These are phyloP conservation scores for Polytrichum formosum DNA, from an alignment of 225 moss, liverwort and hornwort species.

Conservation along the genomic window DNA sequence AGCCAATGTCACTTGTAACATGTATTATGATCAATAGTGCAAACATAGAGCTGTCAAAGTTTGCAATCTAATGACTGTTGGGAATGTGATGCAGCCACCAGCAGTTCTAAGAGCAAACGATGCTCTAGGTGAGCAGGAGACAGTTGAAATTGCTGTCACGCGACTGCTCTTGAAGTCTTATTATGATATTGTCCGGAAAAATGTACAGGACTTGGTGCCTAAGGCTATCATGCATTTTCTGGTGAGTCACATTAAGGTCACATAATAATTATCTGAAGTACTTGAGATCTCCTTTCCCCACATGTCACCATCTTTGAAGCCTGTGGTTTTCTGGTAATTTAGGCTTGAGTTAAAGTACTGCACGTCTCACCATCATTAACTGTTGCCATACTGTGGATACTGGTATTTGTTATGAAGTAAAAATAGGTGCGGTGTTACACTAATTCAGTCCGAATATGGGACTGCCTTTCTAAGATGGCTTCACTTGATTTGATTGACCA, in stretches of 20 bases:
- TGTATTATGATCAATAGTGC: too few species aligned
- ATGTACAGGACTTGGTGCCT: slow-evolving; percentile 92
- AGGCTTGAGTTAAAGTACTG: background rate
- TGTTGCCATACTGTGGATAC: too few species aligned
- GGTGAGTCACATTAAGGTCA: slow-evolving; percentile 36
- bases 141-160: slow-evolving; percentile 90
- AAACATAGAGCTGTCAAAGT: too few species aligned
- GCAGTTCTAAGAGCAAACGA: slow-evolving; percentile 83
- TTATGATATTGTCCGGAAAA: slow-evolving; percentile 96
- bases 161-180: slow-evolving; percentile 92
- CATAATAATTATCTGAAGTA: too few species aligned
- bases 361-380: background rate
- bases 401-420: too few species aligned
- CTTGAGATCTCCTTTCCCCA: too few species aligned
- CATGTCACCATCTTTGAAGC: too few species aligned
- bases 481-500: slow-evolving; percentile 23
- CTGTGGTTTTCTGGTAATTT: too few species aligned
- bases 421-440: too few species aligned
- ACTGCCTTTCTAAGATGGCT: background rate
- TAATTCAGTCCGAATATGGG: background rate
- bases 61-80: background rate
- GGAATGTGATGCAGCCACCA: slow-evolving; percentile 62
- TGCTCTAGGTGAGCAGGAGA: slow-evolving; percentile 95
- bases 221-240: slow-evolving; percentile 99
- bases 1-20: too few species aligned